Conservation (phyloP, 23 red algal species). For the Cyanidium caldarium region DNA sequence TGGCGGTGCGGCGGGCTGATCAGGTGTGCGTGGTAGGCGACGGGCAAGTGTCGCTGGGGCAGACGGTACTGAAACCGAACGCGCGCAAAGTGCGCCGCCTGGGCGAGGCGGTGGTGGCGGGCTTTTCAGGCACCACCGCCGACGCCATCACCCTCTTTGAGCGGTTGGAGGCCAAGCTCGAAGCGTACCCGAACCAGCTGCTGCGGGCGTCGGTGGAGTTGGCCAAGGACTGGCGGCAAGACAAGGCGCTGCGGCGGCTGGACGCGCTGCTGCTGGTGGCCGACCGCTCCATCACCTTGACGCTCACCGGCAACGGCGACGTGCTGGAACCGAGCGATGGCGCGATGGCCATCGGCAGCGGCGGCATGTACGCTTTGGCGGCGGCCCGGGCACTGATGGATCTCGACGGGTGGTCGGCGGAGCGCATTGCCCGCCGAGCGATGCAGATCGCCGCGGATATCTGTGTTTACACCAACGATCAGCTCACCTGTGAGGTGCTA, state of each 20-base stretch:
- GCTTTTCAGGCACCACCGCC: conserved; percentile 68
- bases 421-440: conserved; percentile 18
- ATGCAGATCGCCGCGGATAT: conserved; percentile 57
- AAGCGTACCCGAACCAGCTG: conserved; percentile 67
- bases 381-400: conserved; percentile 61
- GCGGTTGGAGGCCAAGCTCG: conserved; percentile 68
- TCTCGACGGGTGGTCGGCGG: conserved; percentile 8
- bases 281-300: conserved; percentile 38
- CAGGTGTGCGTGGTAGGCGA: conserved; percentile 53
- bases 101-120: conserved; percentile 45
- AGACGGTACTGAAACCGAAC: conserved; percentile 57
- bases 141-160: conserved; percentile 75
- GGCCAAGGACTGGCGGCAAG: conserved; percentile 73
- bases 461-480: conserved; percentile 41
- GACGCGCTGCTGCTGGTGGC: conserved; percentile 57
- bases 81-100: conserved; percentile 69
- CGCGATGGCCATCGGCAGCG: conserved; percentile 55
- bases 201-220: conserved; percentile 59
- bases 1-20: conserved; percentile 45
- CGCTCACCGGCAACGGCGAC: conserved; percentile 58
- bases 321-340: conserved; percentile 66
- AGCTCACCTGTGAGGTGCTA: conserved; percentile 16
- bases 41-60: conserved; percentile 56
- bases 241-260: conserved; percentile 54
- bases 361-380: conserved; percentile 51